These are phyloP conservation scores for Vitis hybrid DNA, from an alignment of 177 flowering plant species.

Conservation along the genomic window DNA sequence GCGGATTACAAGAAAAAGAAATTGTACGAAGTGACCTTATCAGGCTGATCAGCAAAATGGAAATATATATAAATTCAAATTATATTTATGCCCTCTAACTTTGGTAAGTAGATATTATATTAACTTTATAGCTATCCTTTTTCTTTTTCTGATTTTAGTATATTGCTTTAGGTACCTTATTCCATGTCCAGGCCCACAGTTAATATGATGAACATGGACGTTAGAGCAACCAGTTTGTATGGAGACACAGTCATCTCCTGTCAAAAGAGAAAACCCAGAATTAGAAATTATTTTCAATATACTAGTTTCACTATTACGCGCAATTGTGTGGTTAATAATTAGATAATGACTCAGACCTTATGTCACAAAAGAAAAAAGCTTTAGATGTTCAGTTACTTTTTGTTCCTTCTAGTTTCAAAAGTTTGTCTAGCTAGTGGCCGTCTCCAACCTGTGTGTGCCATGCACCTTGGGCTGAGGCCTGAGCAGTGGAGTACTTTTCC, in stretches of 20 bases:
- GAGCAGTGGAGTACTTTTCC: neutral
- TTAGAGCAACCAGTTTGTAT: conserved; percentile 90
- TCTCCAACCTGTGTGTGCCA: conserved; percentile 7
- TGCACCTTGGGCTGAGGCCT: conserved; percentile 11
- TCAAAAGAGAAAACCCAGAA: neutral
- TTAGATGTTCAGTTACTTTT: conserved; percentile 6
- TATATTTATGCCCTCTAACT: too few species aligned
- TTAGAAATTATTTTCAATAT: neutral
- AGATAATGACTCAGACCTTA: neutral
- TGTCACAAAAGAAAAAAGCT: conserved; percentile 1
- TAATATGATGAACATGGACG: conserved; percentile 66
- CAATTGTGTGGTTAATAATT: neutral
- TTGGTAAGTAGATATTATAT: neutral
- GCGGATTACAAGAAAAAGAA: conserved; percentile 6
- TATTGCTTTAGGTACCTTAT: conserved; percentile 49
- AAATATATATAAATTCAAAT: neutral
- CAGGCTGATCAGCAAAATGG: neutral
- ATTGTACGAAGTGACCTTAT: too few species aligned
- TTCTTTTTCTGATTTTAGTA: neutral
- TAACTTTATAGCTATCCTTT: neutral
- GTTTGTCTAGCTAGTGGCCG: conserved; percentile 14
- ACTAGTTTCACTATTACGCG: neutral
- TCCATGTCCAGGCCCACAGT: conserved; percentile 95
- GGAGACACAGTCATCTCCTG: conserved; percentile 98
- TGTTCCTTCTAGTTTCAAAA: conserved; percentile 19